Evolutionary conservation across 1,139 yeast species (phyloP).

Genomic region (Suhomyces atakaporum): DNA sequence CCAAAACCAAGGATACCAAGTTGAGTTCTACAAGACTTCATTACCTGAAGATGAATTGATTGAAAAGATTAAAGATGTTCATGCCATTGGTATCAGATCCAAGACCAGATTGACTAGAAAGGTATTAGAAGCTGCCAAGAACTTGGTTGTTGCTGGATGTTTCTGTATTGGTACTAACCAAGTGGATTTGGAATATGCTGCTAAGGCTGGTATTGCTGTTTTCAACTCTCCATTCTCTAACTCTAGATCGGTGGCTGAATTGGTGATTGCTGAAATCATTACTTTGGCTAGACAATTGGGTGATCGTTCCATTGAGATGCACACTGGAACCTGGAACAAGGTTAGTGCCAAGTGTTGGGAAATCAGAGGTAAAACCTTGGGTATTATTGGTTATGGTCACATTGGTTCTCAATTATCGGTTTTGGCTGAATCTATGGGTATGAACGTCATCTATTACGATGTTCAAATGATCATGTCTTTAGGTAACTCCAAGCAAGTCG

Average conservation of each 20-base stretch:
- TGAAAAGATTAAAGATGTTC: constrained; percentile 90
- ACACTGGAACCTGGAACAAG: constrained; percentile 98
- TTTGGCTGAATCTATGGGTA: constrained; percentile 96
- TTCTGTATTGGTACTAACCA: constrained; percentile 99
- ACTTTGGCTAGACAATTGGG: constrained; percentile 95
- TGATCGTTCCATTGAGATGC: constrained; percentile 94
- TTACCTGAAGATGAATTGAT: constrained; percentile 91
- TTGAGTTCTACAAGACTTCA: constrained; percentile 88
- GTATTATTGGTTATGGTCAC: constrained; percentile 97
- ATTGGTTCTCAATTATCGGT: constrained; percentile 97
- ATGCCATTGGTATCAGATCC: constrained; percentile 97
- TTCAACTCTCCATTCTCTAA: constrained; percentile 98
- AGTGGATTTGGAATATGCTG: constrained; percentile 91
- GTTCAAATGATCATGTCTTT: constrained; percentile 90
- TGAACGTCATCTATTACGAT: constrained; percentile 94
- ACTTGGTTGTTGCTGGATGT: constrained; percentile 91
- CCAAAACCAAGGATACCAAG: constrained; percentile 91
- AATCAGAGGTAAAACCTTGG: constrained; percentile 97
- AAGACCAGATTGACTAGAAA: constrained; percentile 86
- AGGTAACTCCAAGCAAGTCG: constrained; percentile 95
- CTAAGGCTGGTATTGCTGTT: constrained; percentile 90
- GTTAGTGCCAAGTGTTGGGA: constrained; percentile 97
- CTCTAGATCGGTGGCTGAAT: constrained; percentile 97
- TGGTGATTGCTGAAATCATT: constrained; percentile 93
- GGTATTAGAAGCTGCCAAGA: constrained; percentile 80